Evolutionary conservation across 2,329 filamentous ascomycete genomes (phyloP).

Genomic region (Aspergillus sp.): DNA sequence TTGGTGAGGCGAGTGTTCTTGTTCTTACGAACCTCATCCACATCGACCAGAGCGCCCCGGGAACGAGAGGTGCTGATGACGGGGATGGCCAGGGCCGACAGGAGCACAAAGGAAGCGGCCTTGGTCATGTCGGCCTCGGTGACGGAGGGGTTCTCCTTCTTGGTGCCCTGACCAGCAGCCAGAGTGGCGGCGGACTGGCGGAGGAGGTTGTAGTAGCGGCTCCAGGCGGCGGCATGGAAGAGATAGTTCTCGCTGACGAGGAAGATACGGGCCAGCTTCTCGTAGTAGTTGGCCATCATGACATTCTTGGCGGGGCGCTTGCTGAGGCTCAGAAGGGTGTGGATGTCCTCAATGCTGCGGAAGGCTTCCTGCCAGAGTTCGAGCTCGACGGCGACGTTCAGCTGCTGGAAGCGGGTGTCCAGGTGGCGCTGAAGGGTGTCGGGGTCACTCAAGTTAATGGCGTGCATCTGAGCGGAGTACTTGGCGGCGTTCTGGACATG

Average conservation of each 20-base stretch:
- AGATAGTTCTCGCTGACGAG: slow-evolving; percentile 98
- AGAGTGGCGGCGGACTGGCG: slow-evolving; percentile 83
- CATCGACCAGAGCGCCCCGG: slow-evolving; percentile 91
- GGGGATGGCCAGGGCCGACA: slow-evolving; percentile 94
- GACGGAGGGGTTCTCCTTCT: slow-evolving; percentile 89
- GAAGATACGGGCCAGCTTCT: slow-evolving; percentile 98
- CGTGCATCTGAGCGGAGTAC: slow-evolving; percentile 98
- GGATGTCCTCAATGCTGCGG: slow-evolving; percentile 97
- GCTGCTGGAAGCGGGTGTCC: slow-evolving; percentile 96
- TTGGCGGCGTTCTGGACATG: slow-evolving; percentile 99
- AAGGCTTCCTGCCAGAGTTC: slow-evolving; percentile 99
- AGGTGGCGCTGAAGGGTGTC: slow-evolving; percentile 96
- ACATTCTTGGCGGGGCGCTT: slow-evolving; percentile 97
- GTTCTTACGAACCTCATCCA: slow-evolving; percentile 95
- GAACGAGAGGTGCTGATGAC: slow-evolving; percentile 98
- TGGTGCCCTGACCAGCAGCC: slow-evolving; percentile 80
- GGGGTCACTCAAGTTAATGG: slow-evolving; percentile 96
- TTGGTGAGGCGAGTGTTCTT: slow-evolving; percentile 98
- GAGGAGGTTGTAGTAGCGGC: slow-evolving; percentile 93
- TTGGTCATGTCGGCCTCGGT: slow-evolving; percentile 88
- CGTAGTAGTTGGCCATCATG: slow-evolving; percentile 99
- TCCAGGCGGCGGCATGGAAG: slow-evolving; percentile 98
- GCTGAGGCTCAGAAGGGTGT: slow-evolving; percentile 94
- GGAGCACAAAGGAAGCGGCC: slow-evolving; percentile 89
- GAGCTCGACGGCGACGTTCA: slow-evolving; percentile 96